Conservation (phyloP, 306 rosid genomes). For the Notholithocarpus densiflorus region DNA sequence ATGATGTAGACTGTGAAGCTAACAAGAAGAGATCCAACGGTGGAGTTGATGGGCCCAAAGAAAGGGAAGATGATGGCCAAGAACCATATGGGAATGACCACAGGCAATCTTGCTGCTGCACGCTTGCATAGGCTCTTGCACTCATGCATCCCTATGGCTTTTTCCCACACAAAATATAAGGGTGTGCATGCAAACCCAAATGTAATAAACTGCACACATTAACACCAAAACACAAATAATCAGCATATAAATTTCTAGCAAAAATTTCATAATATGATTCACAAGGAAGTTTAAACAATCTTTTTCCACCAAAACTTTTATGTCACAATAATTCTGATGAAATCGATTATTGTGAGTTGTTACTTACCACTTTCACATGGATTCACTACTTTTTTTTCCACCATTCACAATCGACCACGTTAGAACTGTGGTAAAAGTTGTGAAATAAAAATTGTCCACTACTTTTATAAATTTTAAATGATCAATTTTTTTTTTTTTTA, state of each 20-base stretch:
- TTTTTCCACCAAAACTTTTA: too few relatives aligned
- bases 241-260: neutral
- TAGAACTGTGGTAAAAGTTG: too few relatives aligned
- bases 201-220: conserved; percentile 69
- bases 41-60: conserved; percentile 94
- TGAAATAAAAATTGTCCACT: fast-evolving
- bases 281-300: too few relatives aligned
- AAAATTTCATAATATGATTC: neutral
- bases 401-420: fast-evolving
- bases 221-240: too few relatives aligned
- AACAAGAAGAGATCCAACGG: conserved; percentile 96
- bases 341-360: neutral
- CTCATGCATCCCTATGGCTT: conserved; percentile 79
- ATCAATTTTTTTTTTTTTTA: too few relatives aligned
- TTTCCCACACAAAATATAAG: conserved; percentile 91
- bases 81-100: conserved; percentile 94
- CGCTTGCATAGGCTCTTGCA: conserved; percentile 95
- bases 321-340: too few relatives aligned
- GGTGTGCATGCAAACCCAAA: conserved; percentile 99
- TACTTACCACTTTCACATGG: neutral
- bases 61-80: conserved; percentile 91
- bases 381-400: too few relatives aligned
- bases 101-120: conserved; percentile 88
- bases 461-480: too few relatives aligned
- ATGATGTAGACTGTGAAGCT: conserved; percentile 97